Percentiles rank a stretch among this genome's conserved stretches.
phyloP scores from a whole-genome alignment of 2,329 filamentous ascomycete genomes.

The Pyricularia sp. region DNA sequence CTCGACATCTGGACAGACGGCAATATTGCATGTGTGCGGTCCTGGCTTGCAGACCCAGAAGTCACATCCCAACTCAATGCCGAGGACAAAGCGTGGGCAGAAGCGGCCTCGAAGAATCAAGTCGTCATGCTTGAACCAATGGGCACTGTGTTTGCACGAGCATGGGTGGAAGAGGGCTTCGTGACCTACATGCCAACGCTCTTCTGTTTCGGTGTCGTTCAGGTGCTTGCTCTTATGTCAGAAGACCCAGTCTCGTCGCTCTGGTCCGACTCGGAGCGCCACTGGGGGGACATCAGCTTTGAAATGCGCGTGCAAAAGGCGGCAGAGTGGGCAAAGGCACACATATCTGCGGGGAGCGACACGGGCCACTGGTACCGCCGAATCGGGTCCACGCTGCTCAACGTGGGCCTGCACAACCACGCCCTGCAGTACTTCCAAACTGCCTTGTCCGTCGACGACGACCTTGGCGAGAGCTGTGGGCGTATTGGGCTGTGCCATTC shows the following conservation, averaged over 20 bases:
- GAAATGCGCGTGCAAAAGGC: not conserved
- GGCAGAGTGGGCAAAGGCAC: not conserved
- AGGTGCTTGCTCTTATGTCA: constrained; percentile 1
- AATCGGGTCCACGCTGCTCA: constrained; percentile 2
- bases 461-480: constrained; percentile 47
- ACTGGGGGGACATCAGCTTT: not conserved
- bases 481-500: constrained; percentile 26
- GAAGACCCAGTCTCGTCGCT: not conserved
- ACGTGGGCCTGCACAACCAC: constrained; percentile 2
- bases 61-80: not conserved
- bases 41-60: not conserved
- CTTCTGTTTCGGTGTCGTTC: constrained; percentile 5
- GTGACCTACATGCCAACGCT: constrained; percentile 4
- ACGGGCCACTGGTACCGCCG: constrained; percentile 4
- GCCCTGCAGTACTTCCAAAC: constrained; percentile 1
- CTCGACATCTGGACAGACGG: constrained; percentile 5
- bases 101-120: not conserved
- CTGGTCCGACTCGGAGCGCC: constrained; percentile 1
- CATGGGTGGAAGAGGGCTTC: constrained; percentile 3
- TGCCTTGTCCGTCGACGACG: constrained; percentile 29
- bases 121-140: not conserved
- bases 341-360: not conserved
- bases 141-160: not conserved
- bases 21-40: constrained; percentile 1
- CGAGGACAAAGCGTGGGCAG: constrained; percentile 1